Percentiles rank a stretch among this genome's conserved stretches.
Conservation (phyloP, 768 basidiomycete species). For the Boletales sp. region DNA sequence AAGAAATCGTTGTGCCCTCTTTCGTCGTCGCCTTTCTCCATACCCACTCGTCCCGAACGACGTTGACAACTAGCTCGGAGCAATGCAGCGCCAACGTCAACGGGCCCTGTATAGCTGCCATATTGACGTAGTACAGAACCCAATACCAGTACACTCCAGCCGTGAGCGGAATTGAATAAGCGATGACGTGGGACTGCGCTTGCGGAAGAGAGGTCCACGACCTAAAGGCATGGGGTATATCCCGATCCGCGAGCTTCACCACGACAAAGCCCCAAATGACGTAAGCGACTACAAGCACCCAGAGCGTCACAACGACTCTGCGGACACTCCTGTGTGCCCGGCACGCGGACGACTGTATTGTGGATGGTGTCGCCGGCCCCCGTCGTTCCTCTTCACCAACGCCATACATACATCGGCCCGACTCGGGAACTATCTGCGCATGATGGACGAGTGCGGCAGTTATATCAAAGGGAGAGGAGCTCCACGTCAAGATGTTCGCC, state of each 20-base stretch:
- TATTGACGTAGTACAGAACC: conserved; percentile 22
- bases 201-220: conserved; percentile 29
- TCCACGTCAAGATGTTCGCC: conserved; percentile 30
- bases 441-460: conserved; percentile 30
- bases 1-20: conserved; percentile 14
- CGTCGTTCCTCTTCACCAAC: conserved; percentile 5
- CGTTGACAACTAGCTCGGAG: conserved; percentile 26
- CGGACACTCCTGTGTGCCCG: conserved; percentile 21
- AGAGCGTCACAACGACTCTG: conserved; percentile 21
- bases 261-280: conserved; percentile 20
- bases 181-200: conserved; percentile 14
- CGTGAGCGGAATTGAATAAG: conserved; percentile 21
- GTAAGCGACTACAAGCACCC: conserved; percentile 20
- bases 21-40: conserved; percentile 23
- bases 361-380: conserved; percentile 13
- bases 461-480: conserved; percentile 28
- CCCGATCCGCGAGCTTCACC: conserved; percentile 4
- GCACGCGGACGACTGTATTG: conserved; percentile 28
- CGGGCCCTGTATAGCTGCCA: conserved; percentile 26
- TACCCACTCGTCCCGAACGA: conserved; percentile 25
- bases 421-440: conserved; percentile 14
- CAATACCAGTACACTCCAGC: conserved; percentile 20
- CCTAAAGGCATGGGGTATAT: neutral
- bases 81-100: conserved; percentile 29
- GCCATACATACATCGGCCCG: conserved; percentile 26